Conservation (phyloP, 2,329 filamentous ascomycete species). For the Apiospora phragmitis region DNA sequence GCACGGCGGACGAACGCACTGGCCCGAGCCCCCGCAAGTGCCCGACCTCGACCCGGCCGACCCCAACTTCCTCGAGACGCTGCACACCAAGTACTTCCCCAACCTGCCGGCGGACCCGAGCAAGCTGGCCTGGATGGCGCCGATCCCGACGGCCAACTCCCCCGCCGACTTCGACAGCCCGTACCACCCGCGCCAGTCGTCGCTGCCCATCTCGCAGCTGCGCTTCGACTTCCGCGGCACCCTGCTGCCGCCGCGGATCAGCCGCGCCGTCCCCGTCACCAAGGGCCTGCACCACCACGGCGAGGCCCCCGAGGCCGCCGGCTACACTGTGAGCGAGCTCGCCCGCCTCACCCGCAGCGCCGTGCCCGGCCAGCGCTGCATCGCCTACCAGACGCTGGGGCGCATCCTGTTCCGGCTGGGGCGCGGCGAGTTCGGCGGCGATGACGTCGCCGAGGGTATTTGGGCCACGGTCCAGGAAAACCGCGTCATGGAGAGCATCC, state of each 20-base stretch:
- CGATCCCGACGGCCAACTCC: conserved; percentile 64
- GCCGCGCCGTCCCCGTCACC: conserved; percentile 72
- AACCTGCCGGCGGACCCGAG: conserved; percentile 81
- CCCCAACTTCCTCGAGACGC: conserved; percentile 77
- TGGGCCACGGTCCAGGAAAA: conserved; percentile 80
- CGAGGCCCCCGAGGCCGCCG: conserved; percentile 87
- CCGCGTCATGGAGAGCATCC: conserved; percentile 72
- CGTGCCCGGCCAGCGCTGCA: conserved; percentile 83
- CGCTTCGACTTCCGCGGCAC: conserved; percentile 87
- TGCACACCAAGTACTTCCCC: conserved; percentile 94
- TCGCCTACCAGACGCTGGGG: conserved; percentile 89
- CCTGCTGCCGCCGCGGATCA: conserved; percentile 74
- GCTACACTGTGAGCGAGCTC: conserved; percentile 89
- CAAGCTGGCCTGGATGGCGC: conserved; percentile 87
- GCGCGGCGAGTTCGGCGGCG: conserved; percentile 64
- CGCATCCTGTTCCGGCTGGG: conserved; percentile 83
- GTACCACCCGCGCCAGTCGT: conserved; percentile 77
- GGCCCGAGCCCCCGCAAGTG: conserved; percentile 52
- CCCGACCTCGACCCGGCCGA: conserved; percentile 83
- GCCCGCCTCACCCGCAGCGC: conserved; percentile 77
- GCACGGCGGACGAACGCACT: conserved; percentile 51
- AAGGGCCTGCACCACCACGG: conserved; percentile 92
- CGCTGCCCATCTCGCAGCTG: conserved; percentile 73
- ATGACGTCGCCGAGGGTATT: conserved; percentile 70
- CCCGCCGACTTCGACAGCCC: conserved; percentile 68